phyloP scores from a whole-genome alignment of 2,329 filamentous ascomycete genomes.

The Fusarium nematophilum region DNA sequence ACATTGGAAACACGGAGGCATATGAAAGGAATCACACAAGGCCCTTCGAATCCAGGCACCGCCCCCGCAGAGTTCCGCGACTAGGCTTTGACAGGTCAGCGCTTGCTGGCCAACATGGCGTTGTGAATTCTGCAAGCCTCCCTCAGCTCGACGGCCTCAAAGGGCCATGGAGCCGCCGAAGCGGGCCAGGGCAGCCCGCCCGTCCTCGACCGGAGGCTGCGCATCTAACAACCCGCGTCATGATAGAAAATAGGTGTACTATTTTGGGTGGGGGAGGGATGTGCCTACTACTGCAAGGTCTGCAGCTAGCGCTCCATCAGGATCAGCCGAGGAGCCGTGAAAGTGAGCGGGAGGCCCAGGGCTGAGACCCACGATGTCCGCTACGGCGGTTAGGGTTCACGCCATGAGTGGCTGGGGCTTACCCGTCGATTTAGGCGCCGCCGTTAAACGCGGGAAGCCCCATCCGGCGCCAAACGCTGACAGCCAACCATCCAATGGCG shows the following conservation, averaged over 20 bases:
- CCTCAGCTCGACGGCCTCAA: conserved; percentile 29
- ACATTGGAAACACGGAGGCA: conserved; percentile 23
- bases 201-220: not conserved
- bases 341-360: not conserved
- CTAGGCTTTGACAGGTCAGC: conserved; percentile 25
- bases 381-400: conserved; percentile 38
- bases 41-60: conserved; percentile 15
- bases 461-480: conserved; percentile 24
- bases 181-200: conserved; percentile 23
- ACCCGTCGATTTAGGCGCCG: conserved; percentile 25
- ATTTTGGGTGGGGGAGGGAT: conserved; percentile 24
- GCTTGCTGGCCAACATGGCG: conserved; percentile 29
- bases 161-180: conserved; percentile 27
- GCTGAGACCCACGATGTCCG: conserved; percentile 33
- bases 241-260: conserved; percentile 21
- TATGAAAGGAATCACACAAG: conserved; percentile 29
- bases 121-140: conserved; percentile 38
- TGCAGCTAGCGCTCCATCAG: not conserved
- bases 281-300: not conserved
- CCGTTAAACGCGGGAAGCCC: conserved; percentile 26
- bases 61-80: conserved; percentile 13
- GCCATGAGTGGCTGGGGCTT: conserved; percentile 39
- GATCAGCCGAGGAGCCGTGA: conserved; percentile 17
- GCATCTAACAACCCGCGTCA: conserved; percentile 23
- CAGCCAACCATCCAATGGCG: conserved; percentile 36